Evolutionary conservation across 2,329 filamentous ascomycete genomes (phyloP).

Genomic region (Trichoderma harzianum): DNA sequence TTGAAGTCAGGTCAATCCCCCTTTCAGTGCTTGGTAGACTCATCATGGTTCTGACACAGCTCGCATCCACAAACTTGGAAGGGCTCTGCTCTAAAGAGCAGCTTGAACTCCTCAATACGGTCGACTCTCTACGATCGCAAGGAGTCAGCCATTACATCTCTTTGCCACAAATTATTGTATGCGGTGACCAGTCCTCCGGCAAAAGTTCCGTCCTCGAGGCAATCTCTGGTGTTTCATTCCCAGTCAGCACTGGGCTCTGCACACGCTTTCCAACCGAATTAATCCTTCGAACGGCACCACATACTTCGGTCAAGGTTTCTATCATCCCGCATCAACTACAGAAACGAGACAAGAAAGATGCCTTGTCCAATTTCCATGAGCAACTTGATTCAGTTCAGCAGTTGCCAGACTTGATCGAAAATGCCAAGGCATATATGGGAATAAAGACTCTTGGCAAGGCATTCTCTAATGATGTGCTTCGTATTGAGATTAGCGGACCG

Average conservation of each 20-base stretch:
- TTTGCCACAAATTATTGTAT: constrained; percentile 50
- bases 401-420: constrained; percentile 34
- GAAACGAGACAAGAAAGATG: constrained; percentile 13
- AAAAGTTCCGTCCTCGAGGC: constrained; percentile 58
- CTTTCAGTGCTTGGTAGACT: not conserved
- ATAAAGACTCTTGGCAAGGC: constrained; percentile 33
- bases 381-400: not conserved
- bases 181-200: constrained; percentile 52
- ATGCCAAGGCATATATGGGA: constrained; percentile 48
- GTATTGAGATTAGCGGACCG: constrained; percentile 48
- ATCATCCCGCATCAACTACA: constrained; percentile 21
- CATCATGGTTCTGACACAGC: constrained; percentile 9
- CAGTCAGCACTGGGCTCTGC: constrained; percentile 48
- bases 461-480: constrained; percentile 48
- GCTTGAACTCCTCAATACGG: constrained; percentile 32
- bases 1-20: too few relatives aligned
- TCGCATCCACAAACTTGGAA: constrained; percentile 1
- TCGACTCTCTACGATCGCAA: constrained; percentile 35
- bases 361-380: constrained; percentile 11
- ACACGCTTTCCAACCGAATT: constrained; percentile 57
- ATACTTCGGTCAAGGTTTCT: constrained; percentile 23
- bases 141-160: constrained; percentile 36
- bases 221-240: constrained; percentile 54
- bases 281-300: constrained; percentile 38
- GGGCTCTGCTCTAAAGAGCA: constrained; percentile 19